Evolutionary conservation across 805 yeast genomes (phyloP).

Genomic region (Zygoascus biomembranicola): DNA sequence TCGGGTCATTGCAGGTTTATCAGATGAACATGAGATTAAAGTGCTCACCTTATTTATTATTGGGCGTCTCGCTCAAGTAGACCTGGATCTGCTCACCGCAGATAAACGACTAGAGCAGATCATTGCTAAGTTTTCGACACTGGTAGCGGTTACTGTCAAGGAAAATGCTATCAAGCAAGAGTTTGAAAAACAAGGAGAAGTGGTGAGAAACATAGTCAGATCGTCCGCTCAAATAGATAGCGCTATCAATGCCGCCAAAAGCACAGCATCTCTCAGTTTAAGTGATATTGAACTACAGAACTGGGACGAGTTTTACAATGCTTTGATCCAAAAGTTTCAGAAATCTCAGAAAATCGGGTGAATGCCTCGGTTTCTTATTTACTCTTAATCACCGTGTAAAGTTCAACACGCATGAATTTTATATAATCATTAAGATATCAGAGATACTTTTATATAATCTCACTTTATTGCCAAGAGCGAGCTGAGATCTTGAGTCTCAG

Average conservation of each 20-base stretch:
- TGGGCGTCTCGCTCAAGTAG: constrained; percentile 31
- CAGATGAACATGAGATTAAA: constrained; percentile 55
- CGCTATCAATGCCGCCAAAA: not conserved
- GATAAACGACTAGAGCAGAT: constrained; percentile 18
- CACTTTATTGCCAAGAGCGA: no score
- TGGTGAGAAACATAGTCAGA: constrained; percentile 22
- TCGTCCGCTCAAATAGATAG: not conserved
- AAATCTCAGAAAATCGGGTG: no score
- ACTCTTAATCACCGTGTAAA: no score
- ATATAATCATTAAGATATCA: no score
- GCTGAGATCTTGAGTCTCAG: no score
- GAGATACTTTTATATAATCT: no score
- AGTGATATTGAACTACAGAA: not conserved
- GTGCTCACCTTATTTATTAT: constrained; percentile 43
- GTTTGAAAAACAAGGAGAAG: constrained; percentile 46
- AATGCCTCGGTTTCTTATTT: no score
- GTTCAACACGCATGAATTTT: no score
- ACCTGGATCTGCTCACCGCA: constrained; percentile 19
- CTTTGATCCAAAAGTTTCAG: not conserved
- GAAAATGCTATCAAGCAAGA: constrained; percentile 64
- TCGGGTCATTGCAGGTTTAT: constrained; percentile 43
- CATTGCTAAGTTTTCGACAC: constrained; percentile 33
- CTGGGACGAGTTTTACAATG: constrained; percentile 1
- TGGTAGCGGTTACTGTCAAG: constrained; percentile 41
- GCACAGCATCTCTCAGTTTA: not conserved